A percentile compares a stretch with the other conserved stretches of the same genome.
phyloP scores from a whole-genome alignment of 2,329 filamentous ascomycete species.

The Fusarium brachygibbosum region DNA sequence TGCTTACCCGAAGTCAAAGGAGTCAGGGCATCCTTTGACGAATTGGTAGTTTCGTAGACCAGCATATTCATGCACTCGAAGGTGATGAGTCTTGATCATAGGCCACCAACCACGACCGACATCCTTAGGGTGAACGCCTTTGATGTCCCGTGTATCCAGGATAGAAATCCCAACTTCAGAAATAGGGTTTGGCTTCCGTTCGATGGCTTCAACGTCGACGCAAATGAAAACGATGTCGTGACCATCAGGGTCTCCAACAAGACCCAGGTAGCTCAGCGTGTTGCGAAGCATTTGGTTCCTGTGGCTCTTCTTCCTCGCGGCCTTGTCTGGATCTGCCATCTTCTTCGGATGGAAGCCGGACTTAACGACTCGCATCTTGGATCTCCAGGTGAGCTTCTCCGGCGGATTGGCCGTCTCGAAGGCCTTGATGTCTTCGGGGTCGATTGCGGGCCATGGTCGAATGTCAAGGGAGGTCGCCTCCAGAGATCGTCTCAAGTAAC shows the following conservation, averaged over 20 bases:
- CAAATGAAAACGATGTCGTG: slow-evolving; percentile 73
- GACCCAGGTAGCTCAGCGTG: slow-evolving; percentile 77
- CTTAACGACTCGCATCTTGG: slow-evolving; percentile 43
- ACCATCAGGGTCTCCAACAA: slow-evolving; percentile 53
- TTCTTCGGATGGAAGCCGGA: slow-evolving; percentile 39
- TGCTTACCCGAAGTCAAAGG: slow-evolving; percentile 81
- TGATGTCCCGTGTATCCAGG: slow-evolving; percentile 76
- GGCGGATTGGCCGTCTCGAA: slow-evolving; percentile 47
- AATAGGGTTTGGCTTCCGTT: slow-evolving; percentile 73
- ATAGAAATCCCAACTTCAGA: slow-evolving; percentile 90
- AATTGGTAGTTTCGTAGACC: slow-evolving; percentile 76
- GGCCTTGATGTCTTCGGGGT: slow-evolving; percentile 51
- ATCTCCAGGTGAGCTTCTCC: slow-evolving; percentile 38
- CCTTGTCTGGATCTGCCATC: slow-evolving; percentile 58
- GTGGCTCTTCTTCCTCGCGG: slow-evolving; percentile 64
- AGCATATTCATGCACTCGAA: slow-evolving; percentile 79
- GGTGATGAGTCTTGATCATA: slow-evolving; percentile 78
- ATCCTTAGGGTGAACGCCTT: slow-evolving; percentile 69
- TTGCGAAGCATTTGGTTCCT: slow-evolving; percentile 71
- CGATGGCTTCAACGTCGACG: slow-evolving; percentile 87
- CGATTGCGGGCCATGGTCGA: slow-evolving; percentile 54
- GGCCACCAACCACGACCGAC: slow-evolving; percentile 75
- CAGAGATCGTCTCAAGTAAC: slow-evolving; percentile 72
- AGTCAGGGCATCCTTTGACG: slow-evolving; percentile 78
- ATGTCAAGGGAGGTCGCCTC: slow-evolving; percentile 56